A percentile compares a stretch with the other conserved stretches of the same genome.
These are phyloP conservation scores for Euphorbia schlechtendalii DNA, from an alignment of 441 rosid species.

Conservation along the genomic window DNA sequence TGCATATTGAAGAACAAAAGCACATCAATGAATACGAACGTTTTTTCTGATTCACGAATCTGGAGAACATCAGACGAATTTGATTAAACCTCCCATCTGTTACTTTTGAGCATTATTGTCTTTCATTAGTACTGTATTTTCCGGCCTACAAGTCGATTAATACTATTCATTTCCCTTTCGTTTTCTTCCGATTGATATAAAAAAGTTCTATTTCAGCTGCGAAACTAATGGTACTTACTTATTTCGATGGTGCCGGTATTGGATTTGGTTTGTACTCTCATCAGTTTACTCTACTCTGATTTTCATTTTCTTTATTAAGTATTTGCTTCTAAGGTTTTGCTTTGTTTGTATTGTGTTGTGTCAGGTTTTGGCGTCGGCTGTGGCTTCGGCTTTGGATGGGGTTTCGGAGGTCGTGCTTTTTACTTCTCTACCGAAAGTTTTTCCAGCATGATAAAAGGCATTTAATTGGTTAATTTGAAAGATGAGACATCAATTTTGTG, in stretches of 20 bases:
- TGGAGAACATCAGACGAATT: no score
- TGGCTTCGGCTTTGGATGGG: slow-evolving; percentile 96
- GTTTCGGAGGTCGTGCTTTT: slow-evolving; percentile 66
- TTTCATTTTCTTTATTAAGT: background rate
- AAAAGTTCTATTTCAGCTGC: background rate
- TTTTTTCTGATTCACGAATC: no score
- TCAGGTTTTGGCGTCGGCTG: slow-evolving; percentile 42
- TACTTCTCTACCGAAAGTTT: background rate
- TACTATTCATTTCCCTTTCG: no score
- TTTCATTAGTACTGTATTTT: no score
- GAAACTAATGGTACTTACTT: slow-evolving; percentile 5
- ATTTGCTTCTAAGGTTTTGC: no score
- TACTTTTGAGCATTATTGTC: no score
- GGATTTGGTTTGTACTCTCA: slow-evolving; percentile 3
- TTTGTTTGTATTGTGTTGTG: no score
- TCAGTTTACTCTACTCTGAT: background rate
- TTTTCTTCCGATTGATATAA: no score
- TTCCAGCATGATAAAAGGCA: background rate
- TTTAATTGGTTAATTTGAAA: background rate
- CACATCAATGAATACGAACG: no score
- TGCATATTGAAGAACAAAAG: no score
- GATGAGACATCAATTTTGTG: background rate
- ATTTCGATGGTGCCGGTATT: slow-evolving; percentile 6
- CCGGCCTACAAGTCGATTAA: no score
- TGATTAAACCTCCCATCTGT: no score